phyloP scores from a whole-genome alignment of 345 rosid species.

The Ceriops tagal region DNA sequence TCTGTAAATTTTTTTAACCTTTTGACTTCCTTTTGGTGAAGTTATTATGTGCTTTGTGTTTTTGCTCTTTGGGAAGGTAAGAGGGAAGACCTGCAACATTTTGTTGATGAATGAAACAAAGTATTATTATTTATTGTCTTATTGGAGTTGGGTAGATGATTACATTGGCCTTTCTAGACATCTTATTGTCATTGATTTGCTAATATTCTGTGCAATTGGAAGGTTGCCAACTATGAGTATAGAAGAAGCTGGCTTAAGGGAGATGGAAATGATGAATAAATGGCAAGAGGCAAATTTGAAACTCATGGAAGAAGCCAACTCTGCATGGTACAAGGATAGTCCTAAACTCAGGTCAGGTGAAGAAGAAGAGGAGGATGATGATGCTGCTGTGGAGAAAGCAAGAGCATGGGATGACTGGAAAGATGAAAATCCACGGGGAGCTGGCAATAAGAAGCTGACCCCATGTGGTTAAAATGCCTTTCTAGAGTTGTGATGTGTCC shows the following conservation, averaged over 20 bases:
- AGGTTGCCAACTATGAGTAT: slow-evolving; percentile 99
- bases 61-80: neutral
- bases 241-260: slow-evolving; percentile 93
- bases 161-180: neutral
- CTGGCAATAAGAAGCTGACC: slow-evolving; percentile 93
- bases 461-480: slow-evolving; percentile 64
- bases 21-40: no score
- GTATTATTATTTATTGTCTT: neutral
- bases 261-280: slow-evolving; percentile 89
- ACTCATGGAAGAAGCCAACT: slow-evolving; percentile 85
- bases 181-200: neutral
- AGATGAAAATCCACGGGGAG: slow-evolving; percentile 97
- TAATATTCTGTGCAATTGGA: slow-evolving; percentile 8
- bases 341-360: slow-evolving; percentile 32
- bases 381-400: slow-evolving; percentile 67
- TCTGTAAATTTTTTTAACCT: no score
- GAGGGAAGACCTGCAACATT: no score
- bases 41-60: no score
- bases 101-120: neutral
- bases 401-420: slow-evolving; percentile 97
- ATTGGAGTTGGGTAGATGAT: neutral
- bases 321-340: slow-evolving; percentile 74
- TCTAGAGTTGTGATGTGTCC: neutral
- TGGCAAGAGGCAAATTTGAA: slow-evolving; percentile 81
- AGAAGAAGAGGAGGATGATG: slow-evolving; percentile 57